Evolutionary conservation across 768 basidiomycete species (phyloP), one percentile per base, ranked within the genome.

Genomic region (Fomitopsis pulvina): DNA sequence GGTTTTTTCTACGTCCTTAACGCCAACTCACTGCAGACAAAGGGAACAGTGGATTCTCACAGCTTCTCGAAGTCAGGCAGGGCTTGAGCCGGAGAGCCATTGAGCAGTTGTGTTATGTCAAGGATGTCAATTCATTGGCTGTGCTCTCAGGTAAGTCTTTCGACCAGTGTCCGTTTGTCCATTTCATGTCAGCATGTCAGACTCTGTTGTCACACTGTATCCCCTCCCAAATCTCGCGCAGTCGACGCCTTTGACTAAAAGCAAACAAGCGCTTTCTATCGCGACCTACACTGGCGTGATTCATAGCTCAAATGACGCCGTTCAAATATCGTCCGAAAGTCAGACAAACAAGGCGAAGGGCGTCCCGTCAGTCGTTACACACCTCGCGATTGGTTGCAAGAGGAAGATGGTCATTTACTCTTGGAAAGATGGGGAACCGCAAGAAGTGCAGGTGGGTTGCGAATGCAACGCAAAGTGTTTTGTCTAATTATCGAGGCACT

Each of bases 71-170:
- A 59, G 74, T 75, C 26, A 89, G 77, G 78, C 85, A 83, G 59
- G 71, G 66, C 11, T 62, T 92, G 28, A 73, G 80, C 24, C 71
- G 79, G 56, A 80, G 76, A 60, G 73, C 87, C 12, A 87, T 99
- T 38, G 95, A 98, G 48, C 92, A 94, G 61, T 71, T 99, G 2
- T 90, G 85, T 0, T 86, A 83, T 47, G 76, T 97, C 55, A 83
- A 83, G 54, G 88, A 92, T 57, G 77, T 89, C n/a, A 85, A 91
- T 58, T 87, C 89, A 3, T 71, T 99, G 21, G 83, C 91, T 2
- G 73, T 88, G 4, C 76, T 98, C 3, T 87, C 90, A 22, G 94
- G 94, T 92, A 60, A 51, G 76, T 58, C 34, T 48, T 5, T 14
- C 34, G n/a, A n/a, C n/a, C n/a, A 14, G 32, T 34, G 32, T n/a